Base-by-base conservation (phyloP, 2,329 filamentous ascomycete genomes). In the Raffaelea arxii region DNA sequence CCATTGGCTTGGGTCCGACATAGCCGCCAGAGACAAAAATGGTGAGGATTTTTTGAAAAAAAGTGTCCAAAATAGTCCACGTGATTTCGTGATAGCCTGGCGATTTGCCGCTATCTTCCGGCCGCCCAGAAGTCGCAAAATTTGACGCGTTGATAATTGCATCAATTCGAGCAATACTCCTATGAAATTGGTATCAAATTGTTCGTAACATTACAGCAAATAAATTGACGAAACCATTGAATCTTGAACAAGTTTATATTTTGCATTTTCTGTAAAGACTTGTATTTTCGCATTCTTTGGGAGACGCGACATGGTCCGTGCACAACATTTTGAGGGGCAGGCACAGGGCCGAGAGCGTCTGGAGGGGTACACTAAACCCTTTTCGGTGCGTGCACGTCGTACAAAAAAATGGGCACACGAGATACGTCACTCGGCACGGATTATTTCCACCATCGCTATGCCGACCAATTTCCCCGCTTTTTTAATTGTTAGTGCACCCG, bases 271-370 rank as follows among this genome's bases (percentile, higher is more conserved):
- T 37, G 14, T 24, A 22, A 1, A 19, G 22, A 6, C 6, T 27
- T 19, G 21, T 41, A 9, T 30, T 5, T 10, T 6, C n/a, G 12
- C n/a, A 10, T 12, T 27, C 35, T 23, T 32, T 3, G 43, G 52
- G 24, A 53, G 52, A 53, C 52, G 52, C 50, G 52, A 43, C 47
- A 7, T 53, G 50, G 52, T 18, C 47, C 46, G 48, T 52, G 52
- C 52, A 4, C 40, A 3, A 18, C 6, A 18, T 27, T 21, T 37
- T 22, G 44, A 48, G 47, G 43, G 45, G 43, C 6, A 32, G 22
- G 19, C n/a, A n/a, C 2, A 11, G 18, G 35, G 18, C 35, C 39
- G 44, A 25, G 38, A 38, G 43, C 25, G 25, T 9, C 16, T 18
- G 16, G 25, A 19, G 38, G 37, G 35, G 16, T 16, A 3, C 37